Evolutionary conservation across 176 grass and related monocot genomes (phyloP).

Genomic region (Cenchrus fungigraminus): DNA sequence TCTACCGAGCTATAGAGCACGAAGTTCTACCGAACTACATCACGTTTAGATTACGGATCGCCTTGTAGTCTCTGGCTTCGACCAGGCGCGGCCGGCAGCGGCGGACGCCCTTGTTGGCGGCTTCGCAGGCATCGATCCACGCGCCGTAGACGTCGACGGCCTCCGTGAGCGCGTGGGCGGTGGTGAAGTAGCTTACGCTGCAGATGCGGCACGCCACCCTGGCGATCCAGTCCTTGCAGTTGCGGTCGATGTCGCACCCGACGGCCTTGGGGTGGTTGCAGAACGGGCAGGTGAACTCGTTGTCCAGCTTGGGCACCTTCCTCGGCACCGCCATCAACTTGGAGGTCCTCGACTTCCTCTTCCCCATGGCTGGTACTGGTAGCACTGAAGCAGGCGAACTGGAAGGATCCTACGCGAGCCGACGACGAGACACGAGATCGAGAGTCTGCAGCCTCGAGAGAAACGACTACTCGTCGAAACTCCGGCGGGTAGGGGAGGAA

Average conservation of each 20-base stretch:
- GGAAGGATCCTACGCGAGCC: background rate
- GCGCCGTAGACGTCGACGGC: constrained; percentile 17
- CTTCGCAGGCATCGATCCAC: too few species aligned
- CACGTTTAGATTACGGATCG: too few species aligned
- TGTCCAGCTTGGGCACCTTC: background rate
- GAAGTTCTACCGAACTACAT: too few species aligned
- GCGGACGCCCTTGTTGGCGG: too few species aligned
- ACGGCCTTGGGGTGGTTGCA: constrained; percentile 27
- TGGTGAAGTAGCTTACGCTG: background rate
- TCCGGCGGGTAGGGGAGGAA: too few species aligned
- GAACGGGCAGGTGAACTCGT: constrained; percentile 36
- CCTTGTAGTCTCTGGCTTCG: too few species aligned
- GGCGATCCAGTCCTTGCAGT: background rate
- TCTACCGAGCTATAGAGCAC: too few species aligned
- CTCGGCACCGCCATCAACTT: background rate
- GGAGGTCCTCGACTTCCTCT: background rate
- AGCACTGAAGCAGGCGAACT: background rate
- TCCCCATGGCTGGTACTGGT: background rate
- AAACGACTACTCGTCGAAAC: too few species aligned
- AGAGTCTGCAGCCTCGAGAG: too few species aligned
- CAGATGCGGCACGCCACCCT: constrained; percentile 6
- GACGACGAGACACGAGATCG: too few species aligned
- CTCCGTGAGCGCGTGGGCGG: background rate
- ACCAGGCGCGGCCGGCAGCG: too few species aligned
- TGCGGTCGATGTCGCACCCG: constrained; percentile 1